These are phyloP conservation scores for Peronosclerospora sorghi DNA, from an alignment of 352 stramenopile species.

Conservation along the genomic window DNA sequence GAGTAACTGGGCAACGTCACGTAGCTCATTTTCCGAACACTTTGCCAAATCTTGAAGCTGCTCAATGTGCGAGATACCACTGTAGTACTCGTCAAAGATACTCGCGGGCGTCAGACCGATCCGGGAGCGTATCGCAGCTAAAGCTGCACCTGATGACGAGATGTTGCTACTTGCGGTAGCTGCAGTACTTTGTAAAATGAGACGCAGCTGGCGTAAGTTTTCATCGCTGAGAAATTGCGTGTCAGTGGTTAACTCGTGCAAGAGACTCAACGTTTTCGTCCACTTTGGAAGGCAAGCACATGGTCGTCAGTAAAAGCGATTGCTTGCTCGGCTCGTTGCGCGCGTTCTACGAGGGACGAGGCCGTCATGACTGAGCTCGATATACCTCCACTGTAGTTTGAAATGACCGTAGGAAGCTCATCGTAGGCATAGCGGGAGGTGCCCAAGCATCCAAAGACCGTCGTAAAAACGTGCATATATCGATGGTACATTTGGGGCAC, in stretches of 20 bases:
- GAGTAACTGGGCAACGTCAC: slow-evolving; percentile 36
- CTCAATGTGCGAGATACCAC: slow-evolving; percentile 62
- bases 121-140: slow-evolving; percentile 48
- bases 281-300: slow-evolving; percentile 69
- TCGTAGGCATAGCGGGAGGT: slow-evolving; percentile 59
- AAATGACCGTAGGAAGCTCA: slow-evolving; percentile 52
- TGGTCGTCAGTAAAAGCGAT: slow-evolving; percentile 48
- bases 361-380: slow-evolving; percentile 45
- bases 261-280: slow-evolving; percentile 42
- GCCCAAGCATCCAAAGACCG: slow-evolving; percentile 58
- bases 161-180: slow-evolving; percentile 59
- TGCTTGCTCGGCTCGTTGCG: slow-evolving; percentile 28
- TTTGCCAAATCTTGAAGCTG: slow-evolving; percentile 64
- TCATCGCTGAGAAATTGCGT: slow-evolving; percentile 62
- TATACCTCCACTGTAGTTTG: slow-evolving; percentile 70
- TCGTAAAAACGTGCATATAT: slow-evolving; percentile 63
- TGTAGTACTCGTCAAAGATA: slow-evolving; percentile 57
- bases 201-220: slow-evolving; percentile 64
- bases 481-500: slow-evolving; percentile 50
- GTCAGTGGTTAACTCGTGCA: slow-evolving; percentile 54
- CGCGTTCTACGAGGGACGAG: slow-evolving; percentile 43
- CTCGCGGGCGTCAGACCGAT: slow-evolving; percentile 40
- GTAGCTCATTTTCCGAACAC: slow-evolving; percentile 55
- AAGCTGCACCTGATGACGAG: slow-evolving; percentile 50
- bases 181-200: slow-evolving; percentile 61